phyloP scores from a whole-genome alignment of 164 flowering plant genomes.

The Berberis thunbergii region DNA sequence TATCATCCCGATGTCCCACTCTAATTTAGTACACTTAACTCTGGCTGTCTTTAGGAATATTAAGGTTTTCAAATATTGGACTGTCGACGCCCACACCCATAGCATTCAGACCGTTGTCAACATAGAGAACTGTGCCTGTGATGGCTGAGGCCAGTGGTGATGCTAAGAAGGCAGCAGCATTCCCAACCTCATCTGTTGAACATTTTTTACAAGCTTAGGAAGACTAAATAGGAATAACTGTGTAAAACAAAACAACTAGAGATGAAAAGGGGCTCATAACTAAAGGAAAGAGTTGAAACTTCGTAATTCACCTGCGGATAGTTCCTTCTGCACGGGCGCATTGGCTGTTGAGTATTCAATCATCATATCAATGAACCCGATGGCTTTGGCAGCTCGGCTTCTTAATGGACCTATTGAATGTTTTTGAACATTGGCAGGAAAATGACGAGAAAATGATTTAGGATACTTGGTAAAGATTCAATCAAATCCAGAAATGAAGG shows the following conservation, averaged over 20 bases:
- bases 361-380: constrained; percentile 89
- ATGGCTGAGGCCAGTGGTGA: constrained; percentile 89
- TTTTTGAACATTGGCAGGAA: neutral
- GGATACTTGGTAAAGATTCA: too few relatives aligned
- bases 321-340: constrained; percentile 84
- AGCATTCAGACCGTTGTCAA: constrained; percentile 82
- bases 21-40: neutral
- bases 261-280: neutral
- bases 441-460: neutral
- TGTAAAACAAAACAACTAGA: neutral
- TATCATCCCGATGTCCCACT: too few relatives aligned
- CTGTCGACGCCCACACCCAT: constrained; percentile 94
- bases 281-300: neutral
- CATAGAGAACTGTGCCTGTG: constrained; percentile 72
- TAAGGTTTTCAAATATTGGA: constrained; percentile 61
- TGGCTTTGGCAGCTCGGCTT: constrained; percentile 96
- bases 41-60: constrained; percentile 43
- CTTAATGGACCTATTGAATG: constrained; percentile 15
- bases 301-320: constrained; percentile 52
- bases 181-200: constrained; percentile 74
- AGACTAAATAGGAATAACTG: neutral
- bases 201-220: neutral
- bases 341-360: constrained; percentile 72
- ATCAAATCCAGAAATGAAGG: too few relatives aligned
- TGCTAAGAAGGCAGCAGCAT: constrained; percentile 76